Base-by-base conservation (phyloP, 768 basidiomycete species). In the Rubroboletus pulcherrimus region DNA sequence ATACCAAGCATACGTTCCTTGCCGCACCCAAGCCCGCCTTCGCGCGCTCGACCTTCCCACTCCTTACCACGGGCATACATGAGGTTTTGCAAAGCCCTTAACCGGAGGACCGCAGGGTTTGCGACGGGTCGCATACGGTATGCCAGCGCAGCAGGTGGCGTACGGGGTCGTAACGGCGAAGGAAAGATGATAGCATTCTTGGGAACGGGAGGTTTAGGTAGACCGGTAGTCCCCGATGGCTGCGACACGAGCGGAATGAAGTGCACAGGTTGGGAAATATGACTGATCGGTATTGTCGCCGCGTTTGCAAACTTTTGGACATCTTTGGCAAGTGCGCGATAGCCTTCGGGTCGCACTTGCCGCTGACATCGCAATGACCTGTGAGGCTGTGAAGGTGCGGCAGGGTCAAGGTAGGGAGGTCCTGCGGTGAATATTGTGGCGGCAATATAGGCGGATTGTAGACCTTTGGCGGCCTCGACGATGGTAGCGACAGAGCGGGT, bases 11-110 rank as follows among this genome's bases (percentile, higher is more conserved):
- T 68, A 54, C 80, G 76, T 69, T 86, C 85, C 66, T 77, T 73
- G 43, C 84, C 84, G 46, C 78, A 80, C 2, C 79, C 79, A 47
- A 84, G 67, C 19, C 73, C 72, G 38, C 79, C 80, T 45, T 82
- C 81, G 26, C 75, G 70, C 40, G 72, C 77, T 12, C 74, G 71
- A 4, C 79, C 80, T 59, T 79, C 79, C 78, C 79, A 80, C 56
- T 68, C 63, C 59, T 73, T 66, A n/a, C 73, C 78, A 4, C 72
- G 70, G 57, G 71, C 71, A 61, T 63, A 74, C 65, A 81, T 74
- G 9, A 80, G 66, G 61, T 85, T 86, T 62, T 82, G 79, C 63
- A 85, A 68, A n/a, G 86, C 87, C 65, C 76, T 77, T 40, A 87
- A 64, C 4, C 85, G 74, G 49, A 87, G 73, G 56, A 80, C 75